Evolutionary conservation across 768 basidiomycete genomes (phyloP).

Genomic region (Lactifluus subvellereus): DNA sequence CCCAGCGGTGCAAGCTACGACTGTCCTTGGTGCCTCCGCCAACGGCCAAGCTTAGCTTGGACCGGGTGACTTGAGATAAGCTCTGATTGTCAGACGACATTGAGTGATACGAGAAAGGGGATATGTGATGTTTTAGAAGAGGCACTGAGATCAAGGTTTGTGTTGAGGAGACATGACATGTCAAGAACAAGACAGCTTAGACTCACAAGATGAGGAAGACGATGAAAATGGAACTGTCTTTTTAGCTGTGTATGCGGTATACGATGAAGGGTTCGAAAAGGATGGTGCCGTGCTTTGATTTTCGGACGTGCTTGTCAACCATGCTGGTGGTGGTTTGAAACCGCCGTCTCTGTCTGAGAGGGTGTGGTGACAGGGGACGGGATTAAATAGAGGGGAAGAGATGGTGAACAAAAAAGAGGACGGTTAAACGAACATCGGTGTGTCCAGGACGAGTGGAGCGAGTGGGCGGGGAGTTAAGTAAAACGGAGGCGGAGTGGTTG

Average conservation of each 20-base stretch:
- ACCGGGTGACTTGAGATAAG: slow-evolving; percentile 52
- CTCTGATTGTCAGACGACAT: slow-evolving; percentile 43
- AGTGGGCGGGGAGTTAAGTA: slow-evolving; percentile 38
- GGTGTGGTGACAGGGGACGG: slow-evolving; percentile 19
- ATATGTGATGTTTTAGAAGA: slow-evolving; percentile 12
- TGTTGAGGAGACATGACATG: slow-evolving; percentile 7
- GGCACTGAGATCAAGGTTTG: background rate
- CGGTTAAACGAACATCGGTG: slow-evolving; percentile 35
- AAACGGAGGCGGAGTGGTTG: slow-evolving; percentile 17
- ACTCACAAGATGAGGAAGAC: slow-evolving; percentile 21
- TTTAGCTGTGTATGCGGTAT: slow-evolving; percentile 73
- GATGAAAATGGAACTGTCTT: slow-evolving; percentile 1
- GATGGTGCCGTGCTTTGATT: slow-evolving; percentile 79
- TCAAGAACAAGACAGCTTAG: background rate
- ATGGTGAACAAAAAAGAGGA: slow-evolving; percentile 28
- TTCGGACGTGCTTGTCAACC: slow-evolving; percentile 79
- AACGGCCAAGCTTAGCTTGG: slow-evolving; percentile 57
- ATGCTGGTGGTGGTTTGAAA: slow-evolving; percentile 42
- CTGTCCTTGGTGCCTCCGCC: slow-evolving; percentile 51
- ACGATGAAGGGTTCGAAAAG: slow-evolving; percentile 85
- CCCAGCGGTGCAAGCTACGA: slow-evolving; percentile 80
- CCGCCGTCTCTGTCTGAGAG: slow-evolving; percentile 27
- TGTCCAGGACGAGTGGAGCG: slow-evolving; percentile 20
- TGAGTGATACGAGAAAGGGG: slow-evolving; percentile 27
- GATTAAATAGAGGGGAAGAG: slow-evolving; percentile 23